Evolutionary conservation across 805 yeast species (phyloP).

Genomic region (Lipomyces yamadae): DNA sequence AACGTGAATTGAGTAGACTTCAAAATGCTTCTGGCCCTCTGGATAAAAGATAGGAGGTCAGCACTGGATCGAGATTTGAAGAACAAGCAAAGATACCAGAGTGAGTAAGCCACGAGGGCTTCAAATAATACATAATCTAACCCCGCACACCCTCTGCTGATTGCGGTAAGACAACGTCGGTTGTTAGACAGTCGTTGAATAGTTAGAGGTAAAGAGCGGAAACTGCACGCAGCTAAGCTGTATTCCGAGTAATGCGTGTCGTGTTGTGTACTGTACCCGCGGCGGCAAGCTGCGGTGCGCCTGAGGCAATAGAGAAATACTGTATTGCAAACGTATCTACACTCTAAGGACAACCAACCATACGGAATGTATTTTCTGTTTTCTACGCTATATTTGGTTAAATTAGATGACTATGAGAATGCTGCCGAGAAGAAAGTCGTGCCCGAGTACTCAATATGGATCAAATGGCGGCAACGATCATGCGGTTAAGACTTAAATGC

Average conservation of each 20-base stretch:
- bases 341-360: too few relatives aligned
- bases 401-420: too few relatives aligned
- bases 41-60: constrained; percentile 16
- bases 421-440: too few relatives aligned
- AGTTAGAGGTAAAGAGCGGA: too few relatives aligned
- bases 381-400: background rate
- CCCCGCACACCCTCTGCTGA: background rate
- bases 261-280: too few relatives aligned
- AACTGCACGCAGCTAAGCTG: background rate
- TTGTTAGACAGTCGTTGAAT: too few relatives aligned
- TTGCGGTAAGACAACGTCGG: background rate
- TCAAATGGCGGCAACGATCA: too few relatives aligned
- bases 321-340: background rate
- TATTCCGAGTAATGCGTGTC: too few relatives aligned
- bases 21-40: constrained; percentile 81
- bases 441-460: too few relatives aligned
- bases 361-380: background rate
- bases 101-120: constrained; percentile 75
- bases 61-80: background rate
- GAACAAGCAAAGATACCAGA: constrained; percentile 47
- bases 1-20: constrained; percentile 81
- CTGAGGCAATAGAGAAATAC: background rate
- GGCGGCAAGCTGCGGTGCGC: background rate
- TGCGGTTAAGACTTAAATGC: too few relatives aligned
- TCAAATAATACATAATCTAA: constrained; percentile 60